Evolutionary conservation across 148 eudicot species (phyloP).

Genomic region (Spergularia bocconei): DNA sequence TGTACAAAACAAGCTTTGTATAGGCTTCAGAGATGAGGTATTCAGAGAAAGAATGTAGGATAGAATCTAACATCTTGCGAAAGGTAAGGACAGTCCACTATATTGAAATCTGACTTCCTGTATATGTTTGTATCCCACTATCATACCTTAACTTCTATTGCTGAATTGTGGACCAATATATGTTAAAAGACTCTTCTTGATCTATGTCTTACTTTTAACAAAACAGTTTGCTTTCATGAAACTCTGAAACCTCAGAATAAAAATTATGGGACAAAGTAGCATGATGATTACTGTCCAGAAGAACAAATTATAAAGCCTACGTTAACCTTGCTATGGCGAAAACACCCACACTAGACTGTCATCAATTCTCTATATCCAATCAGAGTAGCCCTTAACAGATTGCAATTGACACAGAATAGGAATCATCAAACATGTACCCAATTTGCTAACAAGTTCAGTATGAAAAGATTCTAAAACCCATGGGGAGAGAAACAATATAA

Average conservation of each 20-base stretch:
- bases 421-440: not conserved
- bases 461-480: not conserved
- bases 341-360: not conserved
- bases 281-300: not conserved
- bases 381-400: not conserved
- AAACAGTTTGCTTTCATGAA: too few species aligned
- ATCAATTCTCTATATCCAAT: not conserved
- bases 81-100: too few species aligned
- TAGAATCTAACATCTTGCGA: too few species aligned
- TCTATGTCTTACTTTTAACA: too few species aligned
- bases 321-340: not conserved
- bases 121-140: too few species aligned
- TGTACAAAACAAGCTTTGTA: not conserved
- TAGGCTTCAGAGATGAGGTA: not conserved
- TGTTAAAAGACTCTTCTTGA: too few species aligned
- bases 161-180: too few species aligned
- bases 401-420: not conserved
- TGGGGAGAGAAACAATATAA: not conserved
- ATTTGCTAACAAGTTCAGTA: not conserved
- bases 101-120: too few species aligned
- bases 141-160: too few species aligned
- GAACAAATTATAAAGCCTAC: not conserved
- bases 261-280: not conserved
- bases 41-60: not conserved
- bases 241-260: not conserved